Base-by-base conservation (phyloP, 2,329 filamentous ascomycete genomes). In the Ophiognomonia clavigignenti-juglandacearum region DNA sequence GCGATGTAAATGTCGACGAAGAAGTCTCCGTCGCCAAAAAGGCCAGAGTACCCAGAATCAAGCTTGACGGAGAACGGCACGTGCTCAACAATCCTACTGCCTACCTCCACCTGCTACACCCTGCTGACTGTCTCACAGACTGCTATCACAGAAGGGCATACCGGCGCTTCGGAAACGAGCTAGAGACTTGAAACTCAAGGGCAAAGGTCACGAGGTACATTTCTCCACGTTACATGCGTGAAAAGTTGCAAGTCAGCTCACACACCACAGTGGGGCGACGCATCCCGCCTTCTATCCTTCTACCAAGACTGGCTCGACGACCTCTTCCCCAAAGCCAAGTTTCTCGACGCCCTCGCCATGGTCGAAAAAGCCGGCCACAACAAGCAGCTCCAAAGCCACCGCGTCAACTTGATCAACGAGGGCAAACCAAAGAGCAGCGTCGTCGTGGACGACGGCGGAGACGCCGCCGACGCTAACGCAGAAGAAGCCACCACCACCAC, bases 281-380 rank as follows among this genome's bases (percentile, higher is more conserved):
- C 90, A 10, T 79, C 84, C 0, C 81, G 83, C 14, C 76, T 98
- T 20, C 75, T 98, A 39, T 88, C 87, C 20, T 88, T 95, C 62
- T 98, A 97, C 62, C 93, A 97, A 63, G 68, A 96, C 47, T 98
- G 93, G 93, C 85, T 98, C 2, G 92, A 98, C 66, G 90, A 96
- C 60, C 74, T 98, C 11, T 98, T 91, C 60, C 93, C 93, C 11
- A 90, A 95, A 60, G 93, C 92, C 5, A 92, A 90, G 60, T 98
- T 98, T 60, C 78, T 87, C 39, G 93, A 98, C 59, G 93, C 87
- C 3, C 72, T 97, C 6, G 71, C 77, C 32, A 96, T 97, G 72
- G 88, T 97, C 3, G 93, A 98, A 64, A 96, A 95, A 67, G 75
- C 89, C 1, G 93, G 93, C 1, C 93, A 96, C 66, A 88, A 85